phyloP scores from a whole-genome alignment of 163 green algal genomes.

The Chlamydomonas reinhardtii region DNA sequence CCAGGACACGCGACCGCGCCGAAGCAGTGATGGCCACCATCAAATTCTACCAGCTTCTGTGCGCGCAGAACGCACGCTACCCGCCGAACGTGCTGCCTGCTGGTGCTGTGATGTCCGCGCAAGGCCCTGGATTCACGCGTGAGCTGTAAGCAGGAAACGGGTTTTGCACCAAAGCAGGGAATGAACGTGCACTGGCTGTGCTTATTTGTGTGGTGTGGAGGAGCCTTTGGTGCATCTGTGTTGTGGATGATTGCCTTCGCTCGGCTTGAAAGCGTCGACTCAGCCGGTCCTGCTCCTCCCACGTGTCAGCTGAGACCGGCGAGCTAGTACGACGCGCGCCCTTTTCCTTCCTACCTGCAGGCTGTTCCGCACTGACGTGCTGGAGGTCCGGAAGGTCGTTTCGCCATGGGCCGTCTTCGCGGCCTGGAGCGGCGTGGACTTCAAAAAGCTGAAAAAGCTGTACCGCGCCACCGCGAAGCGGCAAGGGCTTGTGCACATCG shows the following conservation, averaged over 20 bases:
- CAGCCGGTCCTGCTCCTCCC: too few relatives aligned
- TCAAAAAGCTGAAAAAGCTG: slow-evolving; percentile 8
- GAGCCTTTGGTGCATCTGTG: too few relatives aligned
- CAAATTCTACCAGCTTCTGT: slow-evolving; percentile 37
- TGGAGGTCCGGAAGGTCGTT: slow-evolving; percentile 16
- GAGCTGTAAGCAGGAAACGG: slow-evolving; percentile 15
- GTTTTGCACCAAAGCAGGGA: not conserved
- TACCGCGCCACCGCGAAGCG: slow-evolving; percentile 20
- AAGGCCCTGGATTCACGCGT: not conserved
- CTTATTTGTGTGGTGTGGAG: too few relatives aligned
- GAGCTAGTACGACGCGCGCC: too few relatives aligned
- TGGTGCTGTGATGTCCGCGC: not conserved
- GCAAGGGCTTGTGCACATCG: slow-evolving; percentile 25
- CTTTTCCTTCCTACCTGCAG: not conserved
- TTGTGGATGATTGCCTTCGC: too few relatives aligned
- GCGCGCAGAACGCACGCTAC: not conserved
- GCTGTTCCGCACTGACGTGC: slow-evolving; percentile 22
- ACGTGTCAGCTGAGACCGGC: too few relatives aligned
- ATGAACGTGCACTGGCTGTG: too few relatives aligned
- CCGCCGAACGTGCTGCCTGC: slow-evolving; percentile 14
- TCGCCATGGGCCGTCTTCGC: not conserved
- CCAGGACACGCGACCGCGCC: not conserved
- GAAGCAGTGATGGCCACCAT: slow-evolving; percentile 19
- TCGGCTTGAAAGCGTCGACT: too few relatives aligned
- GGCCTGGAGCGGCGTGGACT: not conserved